These are phyloP conservation scores for Suhomyces coccinellae DNA, from an alignment of 1,139 yeast genomes.

Conservation along the genomic window DNA sequence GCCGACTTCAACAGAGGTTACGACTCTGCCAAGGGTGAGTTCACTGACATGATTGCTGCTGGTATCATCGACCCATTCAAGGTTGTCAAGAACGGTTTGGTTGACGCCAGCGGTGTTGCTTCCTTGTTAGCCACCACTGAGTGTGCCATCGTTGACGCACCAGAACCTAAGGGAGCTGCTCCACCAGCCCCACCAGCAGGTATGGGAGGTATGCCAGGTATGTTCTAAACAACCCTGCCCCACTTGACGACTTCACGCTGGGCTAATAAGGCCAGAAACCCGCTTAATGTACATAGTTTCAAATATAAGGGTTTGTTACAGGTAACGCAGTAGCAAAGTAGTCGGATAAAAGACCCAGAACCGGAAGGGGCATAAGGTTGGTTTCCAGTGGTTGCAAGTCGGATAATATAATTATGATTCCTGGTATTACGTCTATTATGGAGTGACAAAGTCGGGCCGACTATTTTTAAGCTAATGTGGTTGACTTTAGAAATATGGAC, in stretches of 20 bases:
- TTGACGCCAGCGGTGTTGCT: slow-evolving; percentile 98
- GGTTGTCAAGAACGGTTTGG: slow-evolving; percentile 96
- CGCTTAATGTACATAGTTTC: slow-evolving; percentile 6
- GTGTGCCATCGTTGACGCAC: slow-evolving; percentile 97
- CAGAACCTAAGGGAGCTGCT: slow-evolving; percentile 79
- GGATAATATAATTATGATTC: too few relatives aligned
- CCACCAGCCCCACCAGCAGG: slow-evolving; percentile 58
- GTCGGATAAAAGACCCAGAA: too few relatives aligned
- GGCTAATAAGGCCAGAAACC: neutral
- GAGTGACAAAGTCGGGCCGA: too few relatives aligned
- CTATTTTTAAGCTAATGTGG: too few relatives aligned
- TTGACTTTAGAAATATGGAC: too few relatives aligned
- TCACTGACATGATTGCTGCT: slow-evolving; percentile 93
- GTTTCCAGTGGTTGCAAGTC: too few relatives aligned
- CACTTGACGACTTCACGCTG: neutral
- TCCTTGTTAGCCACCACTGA: slow-evolving; percentile 97
- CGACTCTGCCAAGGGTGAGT: slow-evolving; percentile 92
- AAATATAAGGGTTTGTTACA: slow-evolving; percentile 2
- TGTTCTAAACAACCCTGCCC: slow-evolving; percentile 21
- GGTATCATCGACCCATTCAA: slow-evolving; percentile 99
- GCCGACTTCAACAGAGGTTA: slow-evolving; percentile 88
- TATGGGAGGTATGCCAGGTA: slow-evolving; percentile 37
- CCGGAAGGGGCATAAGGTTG: too few relatives aligned
- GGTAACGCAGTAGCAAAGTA: neutral
- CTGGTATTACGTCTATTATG: too few relatives aligned